A percentile compares a stretch with the other conserved stretches of the same genome.
Evolutionary conservation across 2,329 filamentous ascomycete species (phyloP).

Genomic region (Zasmidium citrigriseum): DNA sequence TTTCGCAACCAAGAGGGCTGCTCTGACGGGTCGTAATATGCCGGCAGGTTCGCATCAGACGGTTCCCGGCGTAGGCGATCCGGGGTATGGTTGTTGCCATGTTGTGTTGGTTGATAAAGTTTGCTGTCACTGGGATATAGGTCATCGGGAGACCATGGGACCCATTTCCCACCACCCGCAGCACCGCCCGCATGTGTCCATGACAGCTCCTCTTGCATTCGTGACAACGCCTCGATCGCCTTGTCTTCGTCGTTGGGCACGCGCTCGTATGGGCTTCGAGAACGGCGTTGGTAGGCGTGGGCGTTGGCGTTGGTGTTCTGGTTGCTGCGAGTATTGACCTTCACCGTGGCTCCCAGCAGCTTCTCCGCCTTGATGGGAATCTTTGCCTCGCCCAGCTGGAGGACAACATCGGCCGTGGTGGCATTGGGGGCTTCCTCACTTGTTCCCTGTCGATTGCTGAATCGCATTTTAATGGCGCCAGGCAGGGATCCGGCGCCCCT

Average conservation of each 20-base stretch:
- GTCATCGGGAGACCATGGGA: conserved; percentile 23
- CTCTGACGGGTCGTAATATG: conserved; percentile 45
- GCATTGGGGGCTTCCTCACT: neutral
- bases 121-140: conserved; percentile 17
- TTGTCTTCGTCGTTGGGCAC: conserved; percentile 9
- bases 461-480: neutral
- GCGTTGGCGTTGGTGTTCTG: neutral
- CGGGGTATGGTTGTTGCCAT: conserved; percentile 12
- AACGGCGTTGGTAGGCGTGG: neutral
- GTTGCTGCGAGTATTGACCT: neutral
- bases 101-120: conserved; percentile 12
- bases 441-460: neutral
- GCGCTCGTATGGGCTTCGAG: neutral
- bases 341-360: conserved; percentile 15
- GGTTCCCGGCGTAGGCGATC: conserved; percentile 27
- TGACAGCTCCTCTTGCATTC: conserved; percentile 19
- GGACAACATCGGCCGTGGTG: conserved; percentile 13
- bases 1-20: conserved; percentile 43
- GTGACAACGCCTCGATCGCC: conserved; percentile 15
- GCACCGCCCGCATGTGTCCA: neutral
- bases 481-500: neutral
- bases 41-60: conserved; percentile 43
- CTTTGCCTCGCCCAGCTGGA: conserved; percentile 18
- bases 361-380: conserved; percentile 23
- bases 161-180: conserved; percentile 9